phyloP scores from a whole-genome alignment of 148 eudicot species.

The Dysphania ambrosioides region DNA sequence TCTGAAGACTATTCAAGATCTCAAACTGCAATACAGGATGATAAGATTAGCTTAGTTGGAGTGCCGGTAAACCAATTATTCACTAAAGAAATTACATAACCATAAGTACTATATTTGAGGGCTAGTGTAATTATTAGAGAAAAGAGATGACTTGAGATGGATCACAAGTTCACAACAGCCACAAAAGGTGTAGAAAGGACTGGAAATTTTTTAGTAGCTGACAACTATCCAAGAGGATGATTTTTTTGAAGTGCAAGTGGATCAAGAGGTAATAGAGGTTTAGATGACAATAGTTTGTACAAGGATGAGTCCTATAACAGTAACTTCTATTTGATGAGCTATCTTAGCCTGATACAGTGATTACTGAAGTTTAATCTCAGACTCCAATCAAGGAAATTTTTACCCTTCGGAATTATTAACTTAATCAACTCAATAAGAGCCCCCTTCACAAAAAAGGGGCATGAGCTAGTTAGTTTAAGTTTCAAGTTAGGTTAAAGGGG shows the following conservation, averaged over 20 bases:
- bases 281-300: not conserved
- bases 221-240: not conserved
- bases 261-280: not conserved
- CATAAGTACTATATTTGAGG: too few species aligned
- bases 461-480: not conserved
- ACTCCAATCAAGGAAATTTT: too few species aligned
- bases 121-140: not conserved
- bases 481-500: too few species aligned
- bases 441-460: not conserved
- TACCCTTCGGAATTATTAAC: too few species aligned
- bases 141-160: not conserved
- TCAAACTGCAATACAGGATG: slow-evolving; percentile 63
- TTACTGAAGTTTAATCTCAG: not conserved
- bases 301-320: not conserved
- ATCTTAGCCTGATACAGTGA: not conserved
- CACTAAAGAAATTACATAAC: not conserved
- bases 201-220: not conserved
- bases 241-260: not conserved
- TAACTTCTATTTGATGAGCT: not conserved
- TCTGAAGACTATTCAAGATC: slow-evolving; percentile 68
- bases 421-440: not conserved
- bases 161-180: not conserved
- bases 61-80: not conserved
- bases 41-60: not conserved
- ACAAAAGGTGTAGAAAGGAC: not conserved